These are phyloP conservation scores for Candida sonorensis DNA, from an alignment of 805 yeast genomes.

Conservation along the genomic window DNA sequence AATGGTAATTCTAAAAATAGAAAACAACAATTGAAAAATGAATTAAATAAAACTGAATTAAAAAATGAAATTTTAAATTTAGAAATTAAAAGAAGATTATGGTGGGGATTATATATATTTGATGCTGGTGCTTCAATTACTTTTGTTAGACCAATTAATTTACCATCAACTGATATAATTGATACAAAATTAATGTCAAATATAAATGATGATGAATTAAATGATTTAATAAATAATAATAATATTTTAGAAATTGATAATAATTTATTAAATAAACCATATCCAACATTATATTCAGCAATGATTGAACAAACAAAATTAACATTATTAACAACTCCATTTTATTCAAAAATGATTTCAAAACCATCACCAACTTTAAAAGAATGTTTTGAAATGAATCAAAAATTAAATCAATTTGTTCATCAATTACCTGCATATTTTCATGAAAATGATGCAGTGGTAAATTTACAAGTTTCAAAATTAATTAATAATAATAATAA, in stretches of 20 bases:
- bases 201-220: slow-evolving; percentile 37
- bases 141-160: slow-evolving; percentile 56
- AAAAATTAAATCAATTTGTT: slow-evolving; percentile 34
- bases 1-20: too few relatives aligned
- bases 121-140: slow-evolving; percentile 60
- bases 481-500: slow-evolving; percentile 14
- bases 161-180: slow-evolving; percentile 40
- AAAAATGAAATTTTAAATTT: slow-evolving; percentile 35
- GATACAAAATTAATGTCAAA: slow-evolving; percentile 46
- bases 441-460: slow-evolving; percentile 32
- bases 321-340: slow-evolving; percentile 39
- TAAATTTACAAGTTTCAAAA: slow-evolving; percentile 19
- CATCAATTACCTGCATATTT: slow-evolving; percentile 40
- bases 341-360: slow-evolving; percentile 41
- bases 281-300: slow-evolving; percentile 55
- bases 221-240: slow-evolving; percentile 19
- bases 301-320: slow-evolving; percentile 48
- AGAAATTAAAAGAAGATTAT: slow-evolving; percentile 53
- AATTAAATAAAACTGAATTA: slow-evolving; percentile 14
- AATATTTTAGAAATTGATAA: slow-evolving; percentile 9
- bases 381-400: slow-evolving; percentile 45
- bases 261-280: slow-evolving; percentile 21
- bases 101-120: slow-evolving; percentile 64
- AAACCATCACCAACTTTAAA: slow-evolving; percentile 40
- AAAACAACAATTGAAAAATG: too few relatives aligned